These are phyloP conservation scores for Neonectria magnoliae DNA, from an alignment of 2,329 filamentous ascomycete genomes.

Conservation along the genomic window DNA sequence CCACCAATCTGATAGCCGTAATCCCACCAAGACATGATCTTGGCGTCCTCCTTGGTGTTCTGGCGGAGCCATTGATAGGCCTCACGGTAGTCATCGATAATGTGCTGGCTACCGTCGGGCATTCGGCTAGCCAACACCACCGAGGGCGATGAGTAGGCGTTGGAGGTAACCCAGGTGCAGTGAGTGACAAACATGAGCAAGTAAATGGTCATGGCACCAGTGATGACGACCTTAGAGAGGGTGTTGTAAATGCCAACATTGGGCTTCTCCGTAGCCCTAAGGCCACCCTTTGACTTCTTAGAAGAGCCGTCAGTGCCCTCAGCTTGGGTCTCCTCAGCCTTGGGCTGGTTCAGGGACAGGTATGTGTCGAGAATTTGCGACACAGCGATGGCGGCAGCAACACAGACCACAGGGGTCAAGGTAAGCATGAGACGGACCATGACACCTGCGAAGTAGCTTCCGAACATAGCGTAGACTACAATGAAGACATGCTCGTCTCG, in stretches of 20 bases:
- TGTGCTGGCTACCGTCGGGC: slow-evolving; percentile 95
- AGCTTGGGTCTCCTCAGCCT: slow-evolving; percentile 54
- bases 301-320: slow-evolving; percentile 58
- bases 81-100: slow-evolving; percentile 99
- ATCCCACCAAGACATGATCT: slow-evolving; percentile 99
- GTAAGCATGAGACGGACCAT: slow-evolving; percentile 99
- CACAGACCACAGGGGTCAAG: slow-evolving; percentile 94
- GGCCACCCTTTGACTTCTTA: slow-evolving; percentile 65
- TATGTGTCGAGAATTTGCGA: slow-evolving; percentile 92
- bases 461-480: slow-evolving; percentile 95
- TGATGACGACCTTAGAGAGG: slow-evolving; percentile 82
- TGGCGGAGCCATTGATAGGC: slow-evolving; percentile 99
- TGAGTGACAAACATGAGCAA: slow-evolving; percentile 94
- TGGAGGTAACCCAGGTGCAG: slow-evolving; percentile 99
- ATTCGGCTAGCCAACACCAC: slow-evolving; percentile 93
- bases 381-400: slow-evolving; percentile 87
- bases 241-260: slow-evolving; percentile 84
- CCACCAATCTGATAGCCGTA: slow-evolving; percentile 99
- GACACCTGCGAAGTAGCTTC: slow-evolving; percentile 98
- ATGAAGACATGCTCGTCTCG: slow-evolving; percentile 98
- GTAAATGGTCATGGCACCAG: slow-evolving; percentile 78
- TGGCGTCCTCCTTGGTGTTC: slow-evolving; percentile 93
- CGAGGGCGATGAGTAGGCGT: slow-evolving; percentile 97
- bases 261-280: slow-evolving; percentile 78
- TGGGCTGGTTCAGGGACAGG: slow-evolving; percentile 72